Base-by-base conservation (phyloP, 768 basidiomycete genomes). In the Lentinula edodes region DNA sequence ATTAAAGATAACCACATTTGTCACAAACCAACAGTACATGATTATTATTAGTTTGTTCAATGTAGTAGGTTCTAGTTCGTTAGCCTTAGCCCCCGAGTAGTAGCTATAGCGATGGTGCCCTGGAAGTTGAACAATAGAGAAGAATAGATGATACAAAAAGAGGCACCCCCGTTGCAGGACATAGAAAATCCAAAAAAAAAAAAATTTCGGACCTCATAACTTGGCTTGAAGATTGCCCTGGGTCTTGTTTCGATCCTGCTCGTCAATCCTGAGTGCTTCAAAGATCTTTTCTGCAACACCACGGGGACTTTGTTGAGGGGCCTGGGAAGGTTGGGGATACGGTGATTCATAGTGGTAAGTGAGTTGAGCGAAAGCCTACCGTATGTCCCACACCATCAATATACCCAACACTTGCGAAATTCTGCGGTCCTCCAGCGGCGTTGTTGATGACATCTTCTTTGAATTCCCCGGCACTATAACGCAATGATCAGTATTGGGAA, bases 321-420 rank as follows among this genome's bases (percentile, higher is more conserved):
- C 53, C 53, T 54, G 38, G 28, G 28, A 28, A 28, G 28, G 28
- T 28, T 2, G 28, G 28, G 28, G 28, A 39, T 13, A 39, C 8
- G 7, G 13, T 39, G 9, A 39, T 39, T 39, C 38, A 13, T 8
- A 39, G 38, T 8, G 5, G 38, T 3, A 39, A 39, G 7, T 39
- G 28, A 28, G 28, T 39, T 39, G 38, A 39, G 38, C 13, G 38
- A 20, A 23, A 36, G 23, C 55, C 2, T 41, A 56, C 55, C 23
- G 55, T 56, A 56, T 56, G 55, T 20, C 55, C 55, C 20, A 16
- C 55, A 15, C 55, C 53, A 28, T 56, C 55, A 18, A 56, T 56
- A 34, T 56, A 56, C 3, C 55, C 55, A 42, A 41, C 32, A 34
- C 55, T 56, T 12, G 55, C 55, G 6, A 56, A 34, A 56, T 56